These are phyloP conservation scores for Corymbia maculata DNA, from an alignment of 345 rosid genomes.

Conservation along the genomic window DNA sequence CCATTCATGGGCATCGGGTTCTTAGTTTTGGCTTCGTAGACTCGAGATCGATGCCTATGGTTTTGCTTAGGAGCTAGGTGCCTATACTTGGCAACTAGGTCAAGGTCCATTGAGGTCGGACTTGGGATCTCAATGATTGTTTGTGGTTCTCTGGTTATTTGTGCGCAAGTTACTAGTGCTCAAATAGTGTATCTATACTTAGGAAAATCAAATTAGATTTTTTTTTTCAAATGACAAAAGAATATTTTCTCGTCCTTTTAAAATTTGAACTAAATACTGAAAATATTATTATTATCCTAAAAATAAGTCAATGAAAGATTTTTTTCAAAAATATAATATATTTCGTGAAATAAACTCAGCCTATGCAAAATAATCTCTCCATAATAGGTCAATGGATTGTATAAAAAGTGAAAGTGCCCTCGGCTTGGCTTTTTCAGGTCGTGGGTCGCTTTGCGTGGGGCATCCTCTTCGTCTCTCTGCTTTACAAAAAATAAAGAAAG, in stretches of 20 bases:
- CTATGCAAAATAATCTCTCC: not conserved
- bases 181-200: not conserved
- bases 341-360: not conserved
- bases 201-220: not conserved
- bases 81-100: not conserved
- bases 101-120: not conserved
- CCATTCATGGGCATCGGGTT: accelerated
- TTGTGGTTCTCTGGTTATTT: not conserved
- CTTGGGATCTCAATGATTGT: not conserved
- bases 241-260: not conserved
- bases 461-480: not conserved
- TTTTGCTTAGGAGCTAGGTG: not conserved
- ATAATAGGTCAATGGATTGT: not conserved
- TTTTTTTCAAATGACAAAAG: too few relatives aligned
- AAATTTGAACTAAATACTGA: too few relatives aligned
- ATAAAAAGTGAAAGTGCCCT: not conserved
- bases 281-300: not conserved
- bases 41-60: not conserved
- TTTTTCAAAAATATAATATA: too few relatives aligned
- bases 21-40: not conserved
- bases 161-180: not conserved
- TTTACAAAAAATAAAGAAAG: not conserved
- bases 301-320: not conserved
- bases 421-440: not conserved
- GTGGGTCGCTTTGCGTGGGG: not conserved